Base-by-base conservation (phyloP, 2,329 filamentous ascomycete genomes). In the Penicillium nordicum region DNA sequence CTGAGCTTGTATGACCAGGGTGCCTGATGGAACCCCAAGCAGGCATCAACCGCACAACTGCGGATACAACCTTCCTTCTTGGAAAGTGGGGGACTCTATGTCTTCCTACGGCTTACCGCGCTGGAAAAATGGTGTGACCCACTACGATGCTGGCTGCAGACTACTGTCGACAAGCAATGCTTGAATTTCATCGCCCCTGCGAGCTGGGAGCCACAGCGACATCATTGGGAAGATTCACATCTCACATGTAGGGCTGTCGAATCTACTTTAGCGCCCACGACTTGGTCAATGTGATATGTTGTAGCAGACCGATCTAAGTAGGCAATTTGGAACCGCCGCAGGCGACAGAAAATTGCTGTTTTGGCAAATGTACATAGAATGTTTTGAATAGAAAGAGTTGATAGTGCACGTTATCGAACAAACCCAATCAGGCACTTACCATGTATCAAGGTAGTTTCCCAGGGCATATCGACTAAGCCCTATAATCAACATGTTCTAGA, bases 21-120 rank as follows among this genome's bases (percentile, higher is more conserved):
- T 55, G 42, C 42, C 37, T 55, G 53, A 50, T 55, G 53, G 21
- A 55, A 51, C 48, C 48, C 41, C 29, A 29, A 34, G 27, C 34
- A 44, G 53, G 53, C 41, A 56, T 37, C 41, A 41, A 42, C 46
- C 29, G 18, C 48, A 34, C 48, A 25, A 36, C 4, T 44, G n/a
- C 29, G 36, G 48, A 52, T 46, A 29, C 53, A 16, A 36, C 34
- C 18, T 52, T 46, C 41, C 53, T 41, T 9, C n/a, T 12, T 10
- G n/a, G 25, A 30, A 47, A 40, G n/a, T 27, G 12, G 10, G 5
- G 5, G n/a, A 16, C 18, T 25, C 21, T 11, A 27, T 18, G 27
- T 40, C 25, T 36, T 53, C 43, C 10, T 16, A 47, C 12, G 32
- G 23, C 18, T 48, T 21, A 16, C 43, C 18, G 16, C 14, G 27